A percentile compares a stretch with the other conserved stretches of the same genome.
phyloP scores from a whole-genome alignment of 2,329 filamentous ascomycete species.

The Alternaria sp. region DNA sequence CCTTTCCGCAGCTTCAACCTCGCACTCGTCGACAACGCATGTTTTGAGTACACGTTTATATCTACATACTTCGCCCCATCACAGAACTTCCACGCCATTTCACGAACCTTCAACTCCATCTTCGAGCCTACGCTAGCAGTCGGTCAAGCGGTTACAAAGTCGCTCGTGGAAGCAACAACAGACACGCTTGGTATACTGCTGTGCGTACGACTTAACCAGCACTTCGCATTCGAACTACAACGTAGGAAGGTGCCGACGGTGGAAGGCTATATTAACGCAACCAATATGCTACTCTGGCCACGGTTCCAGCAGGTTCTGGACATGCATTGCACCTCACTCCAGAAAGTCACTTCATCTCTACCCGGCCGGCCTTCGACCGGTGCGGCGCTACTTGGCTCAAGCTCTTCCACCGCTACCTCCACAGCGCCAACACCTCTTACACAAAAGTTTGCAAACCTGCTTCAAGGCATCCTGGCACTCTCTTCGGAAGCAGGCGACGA shows the following conservation, averaged over 20 bases:
- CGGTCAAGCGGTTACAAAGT: constrained; percentile 77
- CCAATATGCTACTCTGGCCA: constrained; percentile 95
- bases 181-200: constrained; percentile 87
- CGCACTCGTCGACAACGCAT: constrained; percentile 90
- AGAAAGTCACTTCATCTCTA: constrained; percentile 58
- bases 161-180: constrained; percentile 75
- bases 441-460: constrained; percentile 91
- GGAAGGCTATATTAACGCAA: constrained; percentile 91
- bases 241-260: constrained; percentile 86
- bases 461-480: constrained; percentile 82
- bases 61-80: constrained; percentile 86
- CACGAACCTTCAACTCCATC: constrained; percentile 82
- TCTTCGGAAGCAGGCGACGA: constrained; percentile 93
- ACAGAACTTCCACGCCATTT: constrained; percentile 76
- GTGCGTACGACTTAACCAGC: constrained; percentile 92
- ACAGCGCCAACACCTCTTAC: constrained; percentile 90
- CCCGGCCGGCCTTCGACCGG: constrained; percentile 44
- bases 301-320: constrained; percentile 95
- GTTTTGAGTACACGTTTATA: constrained; percentile 92
- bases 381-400: constrained; percentile 46
- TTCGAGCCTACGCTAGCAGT: constrained; percentile 90
- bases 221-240: constrained; percentile 92
- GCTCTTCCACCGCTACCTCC: constrained; percentile 60
- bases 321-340: constrained; percentile 86
- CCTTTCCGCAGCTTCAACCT: constrained; percentile 95